These are phyloP conservation scores for Sporothrix dimorphospora DNA, from an alignment of 2,329 filamentous ascomycete genomes.

Conservation along the genomic window DNA sequence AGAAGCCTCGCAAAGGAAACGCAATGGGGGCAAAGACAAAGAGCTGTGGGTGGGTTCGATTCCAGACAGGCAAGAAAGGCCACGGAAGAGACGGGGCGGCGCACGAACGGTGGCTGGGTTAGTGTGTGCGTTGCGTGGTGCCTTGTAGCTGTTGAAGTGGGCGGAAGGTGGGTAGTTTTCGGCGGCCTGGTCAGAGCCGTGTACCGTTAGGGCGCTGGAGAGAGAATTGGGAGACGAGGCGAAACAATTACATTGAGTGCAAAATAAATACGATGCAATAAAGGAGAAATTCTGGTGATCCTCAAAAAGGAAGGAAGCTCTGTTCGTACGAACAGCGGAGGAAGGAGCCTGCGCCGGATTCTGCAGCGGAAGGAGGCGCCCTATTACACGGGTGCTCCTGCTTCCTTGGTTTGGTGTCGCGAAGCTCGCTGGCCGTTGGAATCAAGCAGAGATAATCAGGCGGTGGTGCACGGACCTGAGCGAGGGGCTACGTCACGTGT, in stretches of 20 bases:
- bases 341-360: conserved; percentile 6
- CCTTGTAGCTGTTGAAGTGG: background rate
- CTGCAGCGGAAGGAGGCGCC: conserved; percentile 12
- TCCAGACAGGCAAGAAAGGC: conserved; percentile 13
- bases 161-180: background rate
- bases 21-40: background rate
- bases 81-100: conserved; percentile 28
- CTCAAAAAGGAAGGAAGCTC: background rate
- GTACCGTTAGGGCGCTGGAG: background rate
- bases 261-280: background rate
- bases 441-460: conserved; percentile 3
- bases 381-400: conserved; percentile 3
- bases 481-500: conserved; percentile 16
- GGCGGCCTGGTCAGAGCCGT: background rate
- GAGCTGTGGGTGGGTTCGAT: background rate
- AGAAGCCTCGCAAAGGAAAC: conserved; percentile 9
- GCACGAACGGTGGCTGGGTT: conserved; percentile 29
- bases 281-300: background rate
- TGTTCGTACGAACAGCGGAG: background rate
- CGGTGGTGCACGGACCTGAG: background rate
- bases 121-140: conserved; percentile 11
- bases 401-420: conserved; percentile 2
- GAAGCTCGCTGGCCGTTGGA: conserved; percentile 5
- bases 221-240: background rate
- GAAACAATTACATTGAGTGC: background rate